Evolutionary conservation across 106 monocot genomes (phyloP).

Genomic region (Dioscorea dumetorum): DNA sequence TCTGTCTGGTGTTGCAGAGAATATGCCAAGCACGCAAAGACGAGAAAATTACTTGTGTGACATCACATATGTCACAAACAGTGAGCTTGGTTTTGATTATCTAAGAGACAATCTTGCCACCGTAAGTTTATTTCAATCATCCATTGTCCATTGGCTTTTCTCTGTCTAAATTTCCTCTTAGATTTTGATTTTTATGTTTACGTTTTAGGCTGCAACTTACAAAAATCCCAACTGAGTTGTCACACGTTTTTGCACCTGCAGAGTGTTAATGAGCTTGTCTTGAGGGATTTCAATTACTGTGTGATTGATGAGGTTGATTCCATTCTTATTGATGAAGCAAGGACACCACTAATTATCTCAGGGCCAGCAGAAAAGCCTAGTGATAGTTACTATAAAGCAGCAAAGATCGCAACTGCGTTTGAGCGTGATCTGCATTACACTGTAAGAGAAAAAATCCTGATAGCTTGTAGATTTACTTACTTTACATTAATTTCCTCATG

Average conservation of each 20-base stretch:
- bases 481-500: no score
- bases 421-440: conserved; percentile 96
- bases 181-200: no score
- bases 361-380: conserved; percentile 95
- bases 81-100: conserved; percentile 96
- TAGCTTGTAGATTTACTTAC: no score
- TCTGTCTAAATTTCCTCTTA: neutral
- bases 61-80: conserved; percentile 98
- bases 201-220: no score
- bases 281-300: conserved; percentile 82
- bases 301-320: conserved; percentile 99
- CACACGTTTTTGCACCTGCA: conserved; percentile 21
- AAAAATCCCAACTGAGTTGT: no score
- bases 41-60: conserved; percentile 88
- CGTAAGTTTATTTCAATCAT: conserved; percentile 34
- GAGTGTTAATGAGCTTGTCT: conserved; percentile 86
- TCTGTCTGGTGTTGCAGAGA: conserved; percentile 43
- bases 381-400: conserved; percentile 93
- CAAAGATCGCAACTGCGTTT: conserved; percentile 88
- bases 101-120: conserved; percentile 96
- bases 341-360: conserved; percentile 96
- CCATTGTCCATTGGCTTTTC: neutral
- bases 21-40: conserved; percentile 93
- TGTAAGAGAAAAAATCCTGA: conserved; percentile 22
- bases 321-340: conserved; percentile 99